These are phyloP conservation scores for Dendrobium catenatum DNA, from an alignment of 106 monocot species.

Conservation along the genomic window DNA sequence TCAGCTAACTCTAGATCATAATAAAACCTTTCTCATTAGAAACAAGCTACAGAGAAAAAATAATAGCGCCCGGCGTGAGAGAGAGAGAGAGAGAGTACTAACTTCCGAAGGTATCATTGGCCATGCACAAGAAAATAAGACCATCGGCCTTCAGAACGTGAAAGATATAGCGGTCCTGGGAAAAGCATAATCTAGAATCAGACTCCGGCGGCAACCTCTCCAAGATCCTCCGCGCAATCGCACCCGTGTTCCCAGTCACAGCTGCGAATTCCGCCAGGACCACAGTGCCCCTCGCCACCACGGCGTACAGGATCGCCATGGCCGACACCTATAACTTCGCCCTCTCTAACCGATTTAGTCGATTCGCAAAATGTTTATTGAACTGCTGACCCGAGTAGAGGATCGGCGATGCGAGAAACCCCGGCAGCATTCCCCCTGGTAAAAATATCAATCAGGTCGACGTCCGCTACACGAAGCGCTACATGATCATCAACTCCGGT, in stretches of 20 bases:
- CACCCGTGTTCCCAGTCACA: constrained; percentile 82
- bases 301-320: constrained; percentile 95
- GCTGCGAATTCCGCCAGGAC: constrained; percentile 91
- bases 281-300: constrained; percentile 88
- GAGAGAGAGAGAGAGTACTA: constrained; percentile 13
- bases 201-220: constrained; percentile 64
- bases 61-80: neutral
- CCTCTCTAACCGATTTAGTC: neutral
- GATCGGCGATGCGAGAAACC: too few species aligned
- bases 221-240: constrained; percentile 79
- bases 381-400: too few species aligned
- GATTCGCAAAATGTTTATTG: too few species aligned
- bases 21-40: neutral
- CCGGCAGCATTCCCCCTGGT: too few species aligned
- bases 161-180: constrained; percentile 96
- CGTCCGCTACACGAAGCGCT: too few species aligned
- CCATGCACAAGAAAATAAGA: constrained; percentile 95
- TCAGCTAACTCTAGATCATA: neutral
- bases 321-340: neutral
- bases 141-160: constrained; percentile 73
- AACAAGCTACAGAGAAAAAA: neutral
- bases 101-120: constrained; percentile 97
- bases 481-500: too few species aligned
- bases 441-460: too few species aligned
- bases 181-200: constrained; percentile 69